Base-by-base conservation (phyloP, 2,329 filamentous ascomycete genomes). In the Trichophyton mentagrophytes region DNA sequence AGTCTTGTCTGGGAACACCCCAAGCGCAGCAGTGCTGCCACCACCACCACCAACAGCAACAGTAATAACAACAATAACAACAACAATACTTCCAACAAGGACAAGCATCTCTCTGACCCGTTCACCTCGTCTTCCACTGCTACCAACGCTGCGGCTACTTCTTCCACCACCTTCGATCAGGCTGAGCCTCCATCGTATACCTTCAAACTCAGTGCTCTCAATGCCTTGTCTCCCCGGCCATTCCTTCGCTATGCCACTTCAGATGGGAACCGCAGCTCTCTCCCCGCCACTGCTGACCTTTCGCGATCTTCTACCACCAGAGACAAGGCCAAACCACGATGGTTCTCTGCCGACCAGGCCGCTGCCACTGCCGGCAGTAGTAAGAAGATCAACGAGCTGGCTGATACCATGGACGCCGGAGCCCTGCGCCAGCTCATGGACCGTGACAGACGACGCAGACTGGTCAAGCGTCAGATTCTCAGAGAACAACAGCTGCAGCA, bases 401-500 rank as follows among this genome's bases (percentile, higher is more conserved):
- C 90, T 22, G 88, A 97, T 69, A 87, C 89, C 62, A 79, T 99
- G 60, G 89, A 90, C 73, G 88, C 93, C 2, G 84, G 87, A 59
- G 91, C 90, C 66, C 73, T 99, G 44, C 83, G 92, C 62, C 88
- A 95, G 70, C 79, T 97, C 33, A 87, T 99, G 82, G 93, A 99
- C 67, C 80, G 93, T 62, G 93, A 99, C 65, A 83, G 91, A 67
- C 82, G 93, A 61, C 69, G 71, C 61, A 70, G 71, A 62, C 78
- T 79, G 57, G 81, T 85, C 11, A 61, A 53, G 30, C 47, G 49
- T 9, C 61, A 57, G 38, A 36, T 20, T 27, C 15, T 57, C 25
- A 59, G 58, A 27, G 44, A 57, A 55, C 59, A 47, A 9, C 51
- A 42, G 42, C 46, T 33, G 7, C 40, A 30, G 22, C 46, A 42